These are phyloP conservation scores for Hymenoscyphus infarciens DNA, from an alignment of 2,329 filamentous ascomycete genomes.

Conservation along the genomic window DNA sequence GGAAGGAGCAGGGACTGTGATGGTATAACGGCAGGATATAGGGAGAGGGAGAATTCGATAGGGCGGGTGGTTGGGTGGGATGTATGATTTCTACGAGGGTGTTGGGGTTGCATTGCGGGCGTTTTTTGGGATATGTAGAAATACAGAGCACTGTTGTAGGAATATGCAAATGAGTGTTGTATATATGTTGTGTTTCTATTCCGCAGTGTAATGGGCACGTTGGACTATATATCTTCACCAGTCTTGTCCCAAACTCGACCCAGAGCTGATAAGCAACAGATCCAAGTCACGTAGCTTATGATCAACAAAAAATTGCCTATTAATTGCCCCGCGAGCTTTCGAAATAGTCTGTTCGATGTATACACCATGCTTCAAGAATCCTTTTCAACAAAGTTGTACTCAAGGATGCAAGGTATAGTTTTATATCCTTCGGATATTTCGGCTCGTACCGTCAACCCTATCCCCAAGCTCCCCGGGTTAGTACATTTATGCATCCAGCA, in stretches of 20 bases:
- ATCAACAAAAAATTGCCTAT: not conserved
- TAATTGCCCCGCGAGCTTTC: too few species aligned
- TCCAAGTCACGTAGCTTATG: not conserved
- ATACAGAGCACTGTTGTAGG: not conserved
- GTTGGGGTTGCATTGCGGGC: not conserved
- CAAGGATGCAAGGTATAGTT: not conserved
- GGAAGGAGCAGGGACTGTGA: constrained; percentile 35
- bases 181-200: not conserved
- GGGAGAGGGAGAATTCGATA: not conserved
- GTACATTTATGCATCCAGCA: not conserved
- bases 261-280: too few species aligned
- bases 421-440: not conserved
- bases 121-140: not conserved
- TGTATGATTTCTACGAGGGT: not conserved
- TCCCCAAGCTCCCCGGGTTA: not conserved
- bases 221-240: too few species aligned
- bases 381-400: too few species aligned
- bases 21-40: not conserved
- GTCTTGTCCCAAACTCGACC: too few species aligned
- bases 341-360: too few species aligned
- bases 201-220: too few species aligned
- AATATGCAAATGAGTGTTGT: not conserved
- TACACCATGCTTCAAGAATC: too few species aligned
- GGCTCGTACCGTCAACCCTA: not conserved
- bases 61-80: not conserved